Evolutionary conservation across 1,284 basidiomycete species (phyloP), one percentile per base, ranked within the genome.

Genomic region (Erythrobasidium hasegawianum): DNA sequence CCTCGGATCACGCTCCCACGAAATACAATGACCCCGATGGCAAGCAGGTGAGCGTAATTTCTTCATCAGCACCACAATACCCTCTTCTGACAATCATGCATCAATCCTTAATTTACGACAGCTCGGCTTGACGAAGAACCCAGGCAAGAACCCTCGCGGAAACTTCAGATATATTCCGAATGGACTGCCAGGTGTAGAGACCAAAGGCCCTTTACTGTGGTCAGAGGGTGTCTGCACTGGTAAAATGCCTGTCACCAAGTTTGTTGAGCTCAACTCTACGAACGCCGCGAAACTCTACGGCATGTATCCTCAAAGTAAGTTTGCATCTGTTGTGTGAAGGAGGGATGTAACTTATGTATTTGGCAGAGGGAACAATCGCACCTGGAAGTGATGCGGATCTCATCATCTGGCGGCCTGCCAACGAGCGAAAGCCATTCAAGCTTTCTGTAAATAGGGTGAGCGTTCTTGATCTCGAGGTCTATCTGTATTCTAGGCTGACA

Each of bases 361-460:
- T 24, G 18, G 2, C 9, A 16, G 11, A 75, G 64, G 74, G 74
- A 0, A 72, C 71, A 0, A 71, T 75, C 38, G 68, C 68, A 41
- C 72, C 72, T 14, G 74, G 74, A 0, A 71, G 68, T n/a, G 74
- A 75, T 47, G 74, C 74, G 27, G 74, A 75, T 54, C 64, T 75
- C 40, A 68, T 74, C 45, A 71, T 75, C 52, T 75, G 71, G 71
- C 69, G 71, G 2, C 58, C 64, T 2, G 65, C 65, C 9, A 20
- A 57, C 7, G 59, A 62, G 1, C 60, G 73, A 2, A 61, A 59
- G 41, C 26, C 64, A 0, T 53, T 69, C 11, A 68, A 22, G 0
- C 68, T 75, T 50, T 67, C 40, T 9, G 70, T 72, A 49, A 52
- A 68, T 11, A 33, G 33, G 33, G 33, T 33, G 33, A 33, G 33